Evolutionary conservation across 1,139 yeast genomes (phyloP), one percentile per base, ranked within the genome.

Genomic region (Geotrichum fermentans): DNA sequence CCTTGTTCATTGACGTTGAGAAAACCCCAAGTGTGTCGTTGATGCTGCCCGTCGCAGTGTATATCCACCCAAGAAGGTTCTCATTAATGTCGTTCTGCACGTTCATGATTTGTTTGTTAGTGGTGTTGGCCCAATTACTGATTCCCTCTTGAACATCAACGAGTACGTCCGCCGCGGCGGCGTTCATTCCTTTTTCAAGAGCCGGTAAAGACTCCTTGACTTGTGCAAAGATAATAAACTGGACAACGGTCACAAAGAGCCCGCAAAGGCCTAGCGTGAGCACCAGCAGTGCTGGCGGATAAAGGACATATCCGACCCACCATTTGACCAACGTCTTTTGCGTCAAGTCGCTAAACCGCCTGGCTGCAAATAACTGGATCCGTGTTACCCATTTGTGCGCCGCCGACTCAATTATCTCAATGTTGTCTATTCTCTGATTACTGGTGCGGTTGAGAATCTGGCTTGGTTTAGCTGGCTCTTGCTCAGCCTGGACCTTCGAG

Each of bases 11-110:
- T 24, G 70, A 72, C 5, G 64, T 65, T 34, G 78, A 70, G 60
- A 83, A 77, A 2, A 63, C 63, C 10, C 70, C 63, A 1, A 83
- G 69, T 0, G 89, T 82, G n/a, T 63, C 54, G 60, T 83, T 83
- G 1, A 83, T 67, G 0, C 78, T 60, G 0, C 64, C 56, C 0
- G 89, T 77, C 0, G 89, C 74, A 2, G 72, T 71, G 49, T 72
- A 71, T 0, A 86, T 73, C 77, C 84, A 77, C 0, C 88, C 87
- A 54, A 90, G 79, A 17, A 88, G 56, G 38, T 82, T 78, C 4
- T 73, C 66, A 63, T 90, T 90, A 34, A 89, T 65, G 3, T 63
- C 62, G 0, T 55, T 46, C 61, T 86, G 78, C 8, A 75, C 70
- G 1, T 58, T 52, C 10, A 58, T 54, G 11, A 83, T 65, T 48